A percentile compares a stretch with the other conserved stretches of the same genome.
Evolutionary conservation across 345 rosid species (phyloP).

Genomic region (Noccaea bulbosa): DNA sequence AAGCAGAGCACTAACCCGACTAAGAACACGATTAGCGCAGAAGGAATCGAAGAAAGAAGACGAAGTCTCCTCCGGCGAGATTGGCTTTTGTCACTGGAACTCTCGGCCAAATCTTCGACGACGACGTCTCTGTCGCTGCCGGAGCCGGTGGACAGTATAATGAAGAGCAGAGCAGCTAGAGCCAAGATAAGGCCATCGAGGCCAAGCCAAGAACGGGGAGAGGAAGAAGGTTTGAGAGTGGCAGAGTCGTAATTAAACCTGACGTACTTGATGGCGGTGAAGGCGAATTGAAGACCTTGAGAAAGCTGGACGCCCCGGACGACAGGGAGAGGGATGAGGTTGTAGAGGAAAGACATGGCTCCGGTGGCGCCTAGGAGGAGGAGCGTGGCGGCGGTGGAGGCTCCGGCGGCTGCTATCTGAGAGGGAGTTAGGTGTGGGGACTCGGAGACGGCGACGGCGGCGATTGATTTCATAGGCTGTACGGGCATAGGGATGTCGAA

Average conservation of each 20-base stretch:
- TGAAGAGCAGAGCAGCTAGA: conserved; percentile 57
- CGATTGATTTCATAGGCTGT: conserved; percentile 89
- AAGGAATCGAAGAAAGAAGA: conserved; percentile 61
- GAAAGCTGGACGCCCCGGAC: conserved; percentile 97
- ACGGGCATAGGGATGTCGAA: conserved; percentile 86
- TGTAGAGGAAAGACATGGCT: conserved; percentile 76
- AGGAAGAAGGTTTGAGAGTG: conserved; percentile 64
- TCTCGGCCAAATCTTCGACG: conserved; percentile 4
- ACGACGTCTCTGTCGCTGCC: conserved; percentile 44
- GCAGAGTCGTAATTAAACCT: conserved; percentile 68
- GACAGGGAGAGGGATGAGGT: conserved; percentile 78
- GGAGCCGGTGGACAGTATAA: conserved; percentile 68
- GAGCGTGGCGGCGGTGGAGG: conserved; percentile 61
- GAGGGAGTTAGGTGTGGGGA: conserved; percentile 65
- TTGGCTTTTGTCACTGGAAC: neutral
- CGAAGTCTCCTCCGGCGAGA: conserved; percentile 50
- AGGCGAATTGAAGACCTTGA: conserved; percentile 87
- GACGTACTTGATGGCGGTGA: conserved; percentile 82
- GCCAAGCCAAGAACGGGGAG: conserved; percentile 73
- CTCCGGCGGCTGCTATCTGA: conserved; percentile 72
- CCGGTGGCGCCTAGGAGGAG: conserved; percentile 73
- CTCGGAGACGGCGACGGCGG: conserved; percentile 79
- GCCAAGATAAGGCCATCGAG: conserved; percentile 78
- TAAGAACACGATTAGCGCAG: conserved; percentile 62
- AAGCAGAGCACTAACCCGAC: conserved; percentile 22